phyloP scores from a whole-genome alignment of 164 flowering plant species.

The Kalanchoe fedtschenkoi region DNA sequence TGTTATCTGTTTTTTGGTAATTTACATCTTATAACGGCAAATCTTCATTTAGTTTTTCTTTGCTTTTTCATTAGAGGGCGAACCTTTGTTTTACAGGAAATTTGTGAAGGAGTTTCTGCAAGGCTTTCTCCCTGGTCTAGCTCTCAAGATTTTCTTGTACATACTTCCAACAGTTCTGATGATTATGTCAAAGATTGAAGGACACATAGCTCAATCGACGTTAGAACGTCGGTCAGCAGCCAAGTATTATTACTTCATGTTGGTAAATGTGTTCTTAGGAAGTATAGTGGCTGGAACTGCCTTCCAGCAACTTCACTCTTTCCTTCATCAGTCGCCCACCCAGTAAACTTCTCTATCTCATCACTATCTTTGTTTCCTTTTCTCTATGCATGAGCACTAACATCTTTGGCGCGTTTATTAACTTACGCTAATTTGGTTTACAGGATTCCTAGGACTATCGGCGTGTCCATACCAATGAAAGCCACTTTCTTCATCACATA shows the following conservation, averaged over 20 bases:
- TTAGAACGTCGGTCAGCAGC: slow-evolving; percentile 77
- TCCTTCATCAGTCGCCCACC: slow-evolving; percentile 80
- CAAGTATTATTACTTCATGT: slow-evolving; percentile 86
- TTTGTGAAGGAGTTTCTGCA: slow-evolving; percentile 86
- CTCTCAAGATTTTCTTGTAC: slow-evolving; percentile 69
- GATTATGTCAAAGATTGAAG: slow-evolving; percentile 94
- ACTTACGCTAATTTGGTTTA: background rate
- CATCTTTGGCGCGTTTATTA: background rate
- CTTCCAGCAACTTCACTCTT: slow-evolving; percentile 78
- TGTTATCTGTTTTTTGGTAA: background rate
- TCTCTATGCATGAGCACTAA: background rate
- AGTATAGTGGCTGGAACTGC: slow-evolving; percentile 93
- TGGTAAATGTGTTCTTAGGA: slow-evolving; percentile 95
- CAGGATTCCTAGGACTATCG: slow-evolving; percentile 96
- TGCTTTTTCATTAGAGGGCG: background rate
- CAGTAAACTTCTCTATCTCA: slow-evolving; percentile 42
- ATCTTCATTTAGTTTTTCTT: background rate
- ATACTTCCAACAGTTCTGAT: slow-evolving; percentile 72
- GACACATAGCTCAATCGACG: slow-evolving; percentile 58
- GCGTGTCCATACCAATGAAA: slow-evolving; percentile 95
- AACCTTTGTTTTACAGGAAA: slow-evolving; percentile 43
- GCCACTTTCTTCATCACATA: slow-evolving; percentile 96
- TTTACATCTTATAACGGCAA: background rate
- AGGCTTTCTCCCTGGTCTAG: slow-evolving; percentile 97
- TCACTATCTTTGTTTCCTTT: background rate